Conservation (phyloP, 257 asterid genomes). For the Solanum rostratum region DNA sequence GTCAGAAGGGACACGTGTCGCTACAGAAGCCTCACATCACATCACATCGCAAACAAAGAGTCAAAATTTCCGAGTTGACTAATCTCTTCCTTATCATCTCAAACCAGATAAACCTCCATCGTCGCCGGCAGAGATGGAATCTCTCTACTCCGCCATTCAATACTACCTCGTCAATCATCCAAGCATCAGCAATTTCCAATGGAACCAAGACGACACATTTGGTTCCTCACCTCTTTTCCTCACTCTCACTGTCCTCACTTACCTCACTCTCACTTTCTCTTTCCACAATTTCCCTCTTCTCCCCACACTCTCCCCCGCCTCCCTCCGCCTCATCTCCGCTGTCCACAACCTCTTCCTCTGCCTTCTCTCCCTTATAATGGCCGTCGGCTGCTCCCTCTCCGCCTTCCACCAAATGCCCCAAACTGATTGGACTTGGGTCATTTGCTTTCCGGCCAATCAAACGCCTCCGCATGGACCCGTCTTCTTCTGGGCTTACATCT, state of each 20-base stretch:
- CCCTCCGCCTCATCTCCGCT: conserved; percentile 69
- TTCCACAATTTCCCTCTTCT: conserved; percentile 29
- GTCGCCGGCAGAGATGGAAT: conserved; percentile 18
- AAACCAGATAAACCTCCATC: background rate
- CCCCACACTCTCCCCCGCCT: conserved; percentile 30
- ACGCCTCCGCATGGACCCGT: conserved; percentile 61
- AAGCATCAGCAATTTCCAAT: conserved; percentile 40
- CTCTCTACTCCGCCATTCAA: conserved; percentile 23
- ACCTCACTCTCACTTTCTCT: conserved; percentile 50
- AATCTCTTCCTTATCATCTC: background rate
- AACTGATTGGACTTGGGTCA: conserved; percentile 37
- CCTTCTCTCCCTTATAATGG: conserved; percentile 69
- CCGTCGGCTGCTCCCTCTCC: conserved; percentile 64
- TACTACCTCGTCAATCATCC: conserved; percentile 72
- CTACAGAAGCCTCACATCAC: background rate
- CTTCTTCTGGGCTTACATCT: conserved; percentile 87
- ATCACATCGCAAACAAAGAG: background rate
- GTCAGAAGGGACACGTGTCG: background rate
- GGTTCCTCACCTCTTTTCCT: conserved; percentile 58
- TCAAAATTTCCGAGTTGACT: background rate
- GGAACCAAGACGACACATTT: conserved; percentile 45
- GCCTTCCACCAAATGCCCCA: conserved; percentile 53
- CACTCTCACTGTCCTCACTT: conserved; percentile 41
- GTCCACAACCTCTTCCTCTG: conserved; percentile 62
- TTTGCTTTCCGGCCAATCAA: conserved; percentile 59